Conservation (phyloP, 768 basidiomycete genomes). For the Trametes elegans region DNA sequence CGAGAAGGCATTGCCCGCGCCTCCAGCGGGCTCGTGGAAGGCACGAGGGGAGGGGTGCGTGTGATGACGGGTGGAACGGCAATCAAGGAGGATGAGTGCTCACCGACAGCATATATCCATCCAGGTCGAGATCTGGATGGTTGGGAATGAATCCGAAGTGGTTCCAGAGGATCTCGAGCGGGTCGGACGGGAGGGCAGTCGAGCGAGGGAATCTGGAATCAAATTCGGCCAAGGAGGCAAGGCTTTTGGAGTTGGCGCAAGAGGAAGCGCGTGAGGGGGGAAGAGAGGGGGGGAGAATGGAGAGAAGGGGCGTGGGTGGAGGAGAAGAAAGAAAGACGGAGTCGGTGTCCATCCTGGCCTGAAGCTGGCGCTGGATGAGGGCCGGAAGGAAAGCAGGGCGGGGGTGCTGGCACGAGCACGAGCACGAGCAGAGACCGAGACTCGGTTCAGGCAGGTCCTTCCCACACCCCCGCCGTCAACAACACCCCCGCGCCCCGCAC, state of each 20-base stretch:
- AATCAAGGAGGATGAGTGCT: background rate
- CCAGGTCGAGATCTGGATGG: constrained; percentile 13
- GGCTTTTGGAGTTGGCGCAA: background rate
- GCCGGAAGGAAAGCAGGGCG: background rate
- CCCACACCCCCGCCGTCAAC: constrained; percentile 14
- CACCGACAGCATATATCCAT: constrained; percentile 10
- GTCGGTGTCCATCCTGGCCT: background rate
- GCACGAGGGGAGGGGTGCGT: constrained; percentile 17
- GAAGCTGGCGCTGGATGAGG: background rate
- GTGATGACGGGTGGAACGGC: constrained; percentile 8
- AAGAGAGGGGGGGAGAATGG: background rate
- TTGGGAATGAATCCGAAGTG: constrained; percentile 20
- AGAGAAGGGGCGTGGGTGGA: background rate
- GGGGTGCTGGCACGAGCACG: background rate
- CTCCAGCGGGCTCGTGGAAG: constrained; percentile 9
- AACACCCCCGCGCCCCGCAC: background rate
- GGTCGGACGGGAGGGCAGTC: background rate
- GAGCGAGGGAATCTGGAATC: background rate
- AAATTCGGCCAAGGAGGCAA: background rate
- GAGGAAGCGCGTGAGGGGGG: background rate
- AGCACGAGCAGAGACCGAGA: background rate
- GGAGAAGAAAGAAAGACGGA: background rate
- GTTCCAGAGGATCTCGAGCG: constrained; percentile 12
- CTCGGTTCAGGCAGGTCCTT: constrained; percentile 11
- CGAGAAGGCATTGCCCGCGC: constrained; percentile 6